phyloP scores from a whole-genome alignment of 2,329 filamentous ascomycete species.

The Thermomyces lanuginosus region DNA sequence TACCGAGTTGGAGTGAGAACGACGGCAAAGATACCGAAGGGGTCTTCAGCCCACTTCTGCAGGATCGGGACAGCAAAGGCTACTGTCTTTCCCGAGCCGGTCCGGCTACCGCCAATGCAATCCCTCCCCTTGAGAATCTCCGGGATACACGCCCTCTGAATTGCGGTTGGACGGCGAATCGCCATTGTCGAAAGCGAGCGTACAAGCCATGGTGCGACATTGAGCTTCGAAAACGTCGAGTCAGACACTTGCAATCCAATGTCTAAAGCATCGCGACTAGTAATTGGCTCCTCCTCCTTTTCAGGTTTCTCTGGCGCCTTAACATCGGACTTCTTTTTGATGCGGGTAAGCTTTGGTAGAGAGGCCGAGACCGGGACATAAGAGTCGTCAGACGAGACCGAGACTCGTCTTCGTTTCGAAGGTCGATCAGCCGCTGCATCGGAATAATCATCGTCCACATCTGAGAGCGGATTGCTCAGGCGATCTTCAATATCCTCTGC shows the following conservation, averaged over 20 bases:
- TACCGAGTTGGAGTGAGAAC: conserved; percentile 75
- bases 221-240: conserved; percentile 52
- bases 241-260: conserved; percentile 29
- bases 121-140: conserved; percentile 81
- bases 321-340: conserved; percentile 22
- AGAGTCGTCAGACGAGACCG: conserved; percentile 20
- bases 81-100: conserved; percentile 92
- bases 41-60: conserved; percentile 85
- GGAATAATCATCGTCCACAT: background rate
- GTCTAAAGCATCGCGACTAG: conserved; percentile 25
- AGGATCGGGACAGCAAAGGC: conserved; percentile 90
- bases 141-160: conserved; percentile 85
- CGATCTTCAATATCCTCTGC: too few relatives aligned
- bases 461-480: too few relatives aligned
- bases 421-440: conserved; percentile 12
- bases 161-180: conserved; percentile 75
- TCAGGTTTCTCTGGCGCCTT: conserved; percentile 6
- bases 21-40: conserved; percentile 75
- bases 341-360: conserved; percentile 24
- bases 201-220: conserved; percentile 74
- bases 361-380: conserved; percentile 13
- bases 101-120: conserved; percentile 86
- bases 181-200: conserved; percentile 60
- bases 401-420: conserved; percentile 25
- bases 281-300: conserved; percentile 20